phyloP scores from a whole-genome alignment of 2,329 filamentous ascomycete genomes.

The Fonsecaea monophora region DNA sequence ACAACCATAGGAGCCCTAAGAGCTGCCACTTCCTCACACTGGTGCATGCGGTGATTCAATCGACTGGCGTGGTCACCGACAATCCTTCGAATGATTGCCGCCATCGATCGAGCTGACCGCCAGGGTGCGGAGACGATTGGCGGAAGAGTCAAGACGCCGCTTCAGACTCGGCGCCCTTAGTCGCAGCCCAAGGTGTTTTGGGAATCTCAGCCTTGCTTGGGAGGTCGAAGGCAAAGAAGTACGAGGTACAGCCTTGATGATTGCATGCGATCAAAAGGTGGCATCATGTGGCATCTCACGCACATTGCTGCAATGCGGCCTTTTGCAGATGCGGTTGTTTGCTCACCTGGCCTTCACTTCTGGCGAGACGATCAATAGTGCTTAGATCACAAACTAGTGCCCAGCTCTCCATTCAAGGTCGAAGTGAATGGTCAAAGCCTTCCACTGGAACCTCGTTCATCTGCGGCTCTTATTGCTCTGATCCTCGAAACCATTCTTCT shows the following conservation, averaged over 20 bases:
- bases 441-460: background rate
- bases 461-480: background rate
- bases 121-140: background rate
- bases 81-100: background rate
- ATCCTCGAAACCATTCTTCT: background rate
- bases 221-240: background rate
- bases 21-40: background rate
- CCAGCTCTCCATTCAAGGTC: background rate
- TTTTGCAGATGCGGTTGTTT: conserved; percentile 2
- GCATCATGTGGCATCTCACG: background rate
- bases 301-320: background rate
- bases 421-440: background rate
- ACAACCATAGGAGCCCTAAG: background rate
- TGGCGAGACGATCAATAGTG: conserved; percentile 5
- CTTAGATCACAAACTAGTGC: background rate
- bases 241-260: background rate
- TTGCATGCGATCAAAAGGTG: background rate
- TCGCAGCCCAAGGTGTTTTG: background rate
- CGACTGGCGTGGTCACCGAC: background rate
- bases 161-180: background rate
- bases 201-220: background rate
- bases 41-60: background rate
- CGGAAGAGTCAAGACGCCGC: background rate
- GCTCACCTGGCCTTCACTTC: conserved; percentile 1
- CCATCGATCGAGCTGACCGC: background rate